These are phyloP conservation scores for Sambucus nigra DNA, from an alignment of 129 eudicot species.

Conservation along the genomic window DNA sequence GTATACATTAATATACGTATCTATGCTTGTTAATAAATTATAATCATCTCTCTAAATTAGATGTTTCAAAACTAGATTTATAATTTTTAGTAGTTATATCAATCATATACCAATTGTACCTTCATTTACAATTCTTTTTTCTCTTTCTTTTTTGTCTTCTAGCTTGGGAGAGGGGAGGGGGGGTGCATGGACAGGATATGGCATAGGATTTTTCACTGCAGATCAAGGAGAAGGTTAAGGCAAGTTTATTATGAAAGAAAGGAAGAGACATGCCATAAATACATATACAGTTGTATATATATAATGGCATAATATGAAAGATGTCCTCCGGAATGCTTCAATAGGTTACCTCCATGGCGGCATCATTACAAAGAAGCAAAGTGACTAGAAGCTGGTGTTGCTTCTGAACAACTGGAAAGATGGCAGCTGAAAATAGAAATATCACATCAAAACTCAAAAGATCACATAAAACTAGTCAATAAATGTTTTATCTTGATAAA, in stretches of 20 bases:
- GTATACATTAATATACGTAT: no score
- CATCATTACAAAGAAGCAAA: conserved; percentile 95
- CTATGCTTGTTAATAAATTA: no score
- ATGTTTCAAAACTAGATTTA: no score
- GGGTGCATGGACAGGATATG: no score
- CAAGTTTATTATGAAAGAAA: background rate
- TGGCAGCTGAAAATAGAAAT: conserved; percentile 49
- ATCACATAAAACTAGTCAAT: no score
- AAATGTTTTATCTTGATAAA: no score
- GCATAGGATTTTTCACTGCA: background rate
- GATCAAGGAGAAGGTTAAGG: background rate
- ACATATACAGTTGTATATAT: conserved; percentile 1
- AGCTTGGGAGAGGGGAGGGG: background rate
- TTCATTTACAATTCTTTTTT: background rate
- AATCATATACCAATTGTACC: no score
- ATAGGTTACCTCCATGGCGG: conserved; percentile 81
- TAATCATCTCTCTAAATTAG: no score
- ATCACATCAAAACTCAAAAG: conserved; percentile 12
- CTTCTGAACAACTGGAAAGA: conserved; percentile 93
- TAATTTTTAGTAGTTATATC: no score
- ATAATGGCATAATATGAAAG: background rate
- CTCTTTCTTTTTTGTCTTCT: background rate
- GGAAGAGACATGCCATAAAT: conserved; percentile 1
- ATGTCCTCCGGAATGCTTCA: background rate
- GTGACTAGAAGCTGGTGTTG: conserved; percentile 98